Evolutionary conservation across 352 stramenopile genomes (phyloP).

Genomic region (Chrysophaeum taylorii): DNA sequence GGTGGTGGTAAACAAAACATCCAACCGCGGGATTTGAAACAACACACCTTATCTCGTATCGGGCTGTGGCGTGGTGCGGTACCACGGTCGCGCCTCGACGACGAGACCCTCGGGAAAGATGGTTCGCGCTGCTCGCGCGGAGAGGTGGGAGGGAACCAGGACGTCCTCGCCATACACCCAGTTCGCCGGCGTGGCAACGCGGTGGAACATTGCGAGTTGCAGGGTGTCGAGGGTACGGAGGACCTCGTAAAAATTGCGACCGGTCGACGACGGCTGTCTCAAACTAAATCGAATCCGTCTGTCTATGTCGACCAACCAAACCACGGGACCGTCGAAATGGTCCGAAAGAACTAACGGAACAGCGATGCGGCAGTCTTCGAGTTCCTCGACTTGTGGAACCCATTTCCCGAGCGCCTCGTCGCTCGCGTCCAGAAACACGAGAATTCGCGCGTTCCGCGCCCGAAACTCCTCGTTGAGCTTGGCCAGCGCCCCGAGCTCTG

Average conservation of each 20-base stretch:
- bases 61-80: constrained; percentile 32
- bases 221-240: constrained; percentile 69
- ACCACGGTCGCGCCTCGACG: constrained; percentile 36
- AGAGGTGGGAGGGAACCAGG: constrained; percentile 25
- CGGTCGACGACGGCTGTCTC: constrained; percentile 41
- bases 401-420: constrained; percentile 7
- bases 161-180: constrained; percentile 47
- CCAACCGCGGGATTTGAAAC: too few species aligned
- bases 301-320: too few species aligned
- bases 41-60: too few species aligned
- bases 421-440: constrained; percentile 31
- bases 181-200: constrained; percentile 39
- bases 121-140: constrained; percentile 13
- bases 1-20: too few species aligned
- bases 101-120: constrained; percentile 47
- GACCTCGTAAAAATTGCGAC: constrained; percentile 73
- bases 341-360: too few species aligned
- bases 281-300: constrained; percentile 26
- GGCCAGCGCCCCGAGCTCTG: constrained; percentile 56
- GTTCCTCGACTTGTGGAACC: constrained; percentile 27
- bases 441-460: constrained; percentile 48
- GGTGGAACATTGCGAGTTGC: constrained; percentile 31
- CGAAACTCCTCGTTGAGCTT: constrained; percentile 60
- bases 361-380: constrained; percentile 28
- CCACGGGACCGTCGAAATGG: too few species aligned